These are phyloP conservation scores for Orbilia javanica DNA, from an alignment of 2,329 filamentous ascomycete species.

Conservation along the genomic window DNA sequence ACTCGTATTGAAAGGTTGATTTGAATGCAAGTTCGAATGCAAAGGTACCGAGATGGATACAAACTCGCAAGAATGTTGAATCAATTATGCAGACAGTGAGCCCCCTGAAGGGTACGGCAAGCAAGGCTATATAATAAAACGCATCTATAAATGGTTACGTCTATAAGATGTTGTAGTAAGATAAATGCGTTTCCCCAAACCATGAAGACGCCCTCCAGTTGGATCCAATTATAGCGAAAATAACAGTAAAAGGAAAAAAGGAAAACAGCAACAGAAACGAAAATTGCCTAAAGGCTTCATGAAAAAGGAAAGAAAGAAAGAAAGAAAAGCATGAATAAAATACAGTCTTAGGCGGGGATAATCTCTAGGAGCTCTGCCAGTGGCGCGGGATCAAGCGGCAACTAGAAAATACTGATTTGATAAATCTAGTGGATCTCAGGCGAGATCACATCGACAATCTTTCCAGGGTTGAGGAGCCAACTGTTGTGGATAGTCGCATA, in stretches of 20 bases:
- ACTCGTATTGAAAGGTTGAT: no score
- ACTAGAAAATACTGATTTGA: background rate
- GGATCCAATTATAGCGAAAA: constrained; percentile 14
- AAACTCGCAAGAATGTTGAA: background rate
- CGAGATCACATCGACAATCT: constrained; percentile 79
- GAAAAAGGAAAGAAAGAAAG: background rate
- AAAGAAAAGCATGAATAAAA: background rate
- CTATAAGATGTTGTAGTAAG: constrained; percentile 29
- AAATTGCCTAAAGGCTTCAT: background rate
- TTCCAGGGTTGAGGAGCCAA: constrained; percentile 92
- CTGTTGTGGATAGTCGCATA: constrained; percentile 62
- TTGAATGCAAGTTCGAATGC: no score
- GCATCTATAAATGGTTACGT: constrained; percentile 22
- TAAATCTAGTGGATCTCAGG: constrained; percentile 44
- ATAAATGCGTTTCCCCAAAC: constrained; percentile 9
- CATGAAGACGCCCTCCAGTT: constrained; percentile 27
- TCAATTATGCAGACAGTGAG: background rate
- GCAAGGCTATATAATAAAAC: constrained; percentile 8
- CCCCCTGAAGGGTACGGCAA: constrained; percentile 31
- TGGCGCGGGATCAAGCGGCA: constrained; percentile 33
- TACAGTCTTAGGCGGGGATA: background rate
- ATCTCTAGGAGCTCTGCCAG: constrained; percentile 19
- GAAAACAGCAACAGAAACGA: constrained; percentile 11
- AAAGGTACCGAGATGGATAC: background rate
- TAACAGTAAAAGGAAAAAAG: no score